A percentile compares a stretch with the other conserved stretches of the same genome.
phyloP scores from a whole-genome alignment of 306 rosid genomes.

The Cicer chorassanicum region DNA sequence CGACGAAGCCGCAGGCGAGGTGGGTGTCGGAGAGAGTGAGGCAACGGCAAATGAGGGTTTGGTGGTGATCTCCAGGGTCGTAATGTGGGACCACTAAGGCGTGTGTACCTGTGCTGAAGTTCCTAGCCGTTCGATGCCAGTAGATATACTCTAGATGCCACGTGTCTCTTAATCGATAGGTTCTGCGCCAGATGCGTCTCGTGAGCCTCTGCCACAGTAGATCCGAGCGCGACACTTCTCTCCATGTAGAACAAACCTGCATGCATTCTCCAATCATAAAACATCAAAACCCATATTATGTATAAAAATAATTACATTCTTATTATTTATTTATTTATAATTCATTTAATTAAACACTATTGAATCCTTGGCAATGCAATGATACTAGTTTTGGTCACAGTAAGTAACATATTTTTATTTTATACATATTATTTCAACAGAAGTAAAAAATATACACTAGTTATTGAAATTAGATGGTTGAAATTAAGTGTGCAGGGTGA shows the following conservation, averaged over 20 bases:
- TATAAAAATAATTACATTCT: too few species aligned
- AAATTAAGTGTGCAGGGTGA: too few species aligned
- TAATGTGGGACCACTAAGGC: constrained; percentile 42
- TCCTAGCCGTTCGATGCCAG: constrained; percentile 75
- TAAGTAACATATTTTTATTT: too few species aligned
- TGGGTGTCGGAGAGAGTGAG: constrained; percentile 69
- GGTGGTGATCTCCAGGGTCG: constrained; percentile 51
- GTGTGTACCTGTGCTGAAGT: constrained; percentile 48
- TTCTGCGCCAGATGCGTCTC: constrained; percentile 69
- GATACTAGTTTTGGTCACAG: too few species aligned
- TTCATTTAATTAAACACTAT: too few species aligned
- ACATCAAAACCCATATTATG: background rate
- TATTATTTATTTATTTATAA: too few species aligned
- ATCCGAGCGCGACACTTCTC: constrained; percentile 69
- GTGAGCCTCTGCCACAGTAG: constrained; percentile 67
- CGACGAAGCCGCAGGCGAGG: constrained; percentile 81
- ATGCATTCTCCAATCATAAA: constrained; percentile 18
- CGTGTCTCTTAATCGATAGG: constrained; percentile 45
- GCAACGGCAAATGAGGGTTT: constrained; percentile 63
- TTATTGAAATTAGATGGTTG: too few species aligned
- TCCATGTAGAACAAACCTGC: constrained; percentile 95
- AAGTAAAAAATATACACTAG: too few species aligned
- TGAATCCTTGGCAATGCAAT: too few species aligned
- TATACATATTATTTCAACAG: too few species aligned
- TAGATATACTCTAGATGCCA: constrained; percentile 72